Evolutionary conservation across 1,139 yeast genomes (phyloP).

Genomic region (Taiozyma onychis): DNA sequence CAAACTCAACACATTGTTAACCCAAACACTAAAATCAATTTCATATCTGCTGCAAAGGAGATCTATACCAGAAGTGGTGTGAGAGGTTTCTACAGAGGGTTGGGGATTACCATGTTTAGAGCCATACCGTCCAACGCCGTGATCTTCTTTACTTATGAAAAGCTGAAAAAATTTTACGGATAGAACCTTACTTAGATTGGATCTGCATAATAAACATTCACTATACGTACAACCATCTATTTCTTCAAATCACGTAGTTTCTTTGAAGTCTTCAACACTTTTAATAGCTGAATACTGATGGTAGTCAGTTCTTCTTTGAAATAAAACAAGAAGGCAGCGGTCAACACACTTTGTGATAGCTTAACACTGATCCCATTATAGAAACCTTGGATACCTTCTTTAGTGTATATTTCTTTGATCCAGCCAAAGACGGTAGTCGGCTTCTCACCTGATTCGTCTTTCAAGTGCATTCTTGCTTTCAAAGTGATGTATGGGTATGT

Average conservation of each 20-base stretch:
- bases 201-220: not conserved
- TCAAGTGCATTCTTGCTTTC: constrained; percentile 80
- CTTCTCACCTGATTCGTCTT: constrained; percentile 19
- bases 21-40: constrained; percentile 22
- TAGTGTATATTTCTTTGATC: constrained; percentile 44
- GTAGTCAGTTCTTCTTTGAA: constrained; percentile 79
- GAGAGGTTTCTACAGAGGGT: constrained; percentile 71
- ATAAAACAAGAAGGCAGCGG: constrained; percentile 87
- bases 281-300: constrained; percentile 43
- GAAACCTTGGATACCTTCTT: constrained; percentile 69
- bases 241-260: constrained; percentile 1
- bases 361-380: constrained; percentile 81
- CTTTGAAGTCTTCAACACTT: constrained; percentile 20
- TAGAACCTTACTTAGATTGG: not conserved
- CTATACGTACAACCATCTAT: not conserved
- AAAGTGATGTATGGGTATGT: constrained; percentile 91
- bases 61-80: constrained; percentile 45
- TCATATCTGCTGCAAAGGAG: constrained; percentile 31
- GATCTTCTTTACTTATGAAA: constrained; percentile 76
- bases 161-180: constrained; percentile 37
- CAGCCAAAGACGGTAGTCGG: constrained; percentile 21
- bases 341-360: constrained; percentile 73
- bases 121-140: constrained; percentile 90
- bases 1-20: constrained; percentile 53
- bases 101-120: constrained; percentile 74